These are phyloP conservation scores for Phaeosphaeriaceae sp. DNA, from an alignment of 2,329 filamentous ascomycete genomes.

Conservation along the genomic window DNA sequence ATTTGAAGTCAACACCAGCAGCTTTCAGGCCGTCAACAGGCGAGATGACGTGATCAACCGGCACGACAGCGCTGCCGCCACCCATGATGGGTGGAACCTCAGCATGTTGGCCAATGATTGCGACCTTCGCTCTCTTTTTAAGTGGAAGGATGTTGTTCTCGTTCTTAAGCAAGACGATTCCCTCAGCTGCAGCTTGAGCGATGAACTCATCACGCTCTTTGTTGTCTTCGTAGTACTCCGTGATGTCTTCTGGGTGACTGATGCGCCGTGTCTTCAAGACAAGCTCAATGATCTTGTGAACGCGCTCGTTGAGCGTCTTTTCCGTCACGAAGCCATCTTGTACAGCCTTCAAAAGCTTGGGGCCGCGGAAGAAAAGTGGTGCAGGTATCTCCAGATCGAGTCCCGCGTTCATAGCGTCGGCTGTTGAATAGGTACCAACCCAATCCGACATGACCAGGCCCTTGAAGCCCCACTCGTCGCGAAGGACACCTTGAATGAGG, in stretches of 20 bases:
- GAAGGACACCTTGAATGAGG: constrained; percentile 55
- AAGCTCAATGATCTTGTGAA: not conserved
- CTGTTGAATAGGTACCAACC: constrained; percentile 24
- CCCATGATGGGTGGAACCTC: constrained; percentile 17
- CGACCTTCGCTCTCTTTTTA: not conserved
- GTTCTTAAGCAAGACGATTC: constrained; percentile 19
- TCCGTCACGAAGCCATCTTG: not conserved
- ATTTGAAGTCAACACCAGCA: not conserved
- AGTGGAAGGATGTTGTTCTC: constrained; percentile 8
- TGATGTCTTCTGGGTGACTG: not conserved
- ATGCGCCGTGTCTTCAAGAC: not conserved
- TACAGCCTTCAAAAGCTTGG: not conserved
- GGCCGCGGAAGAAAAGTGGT: constrained; percentile 14
- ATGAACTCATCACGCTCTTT: not conserved
- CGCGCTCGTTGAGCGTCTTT: not conserved
- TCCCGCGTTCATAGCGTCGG: constrained; percentile 25
- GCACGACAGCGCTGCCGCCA: constrained; percentile 59
- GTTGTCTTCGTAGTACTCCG: not conserved
- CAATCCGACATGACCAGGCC: constrained; percentile 48
- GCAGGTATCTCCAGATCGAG: constrained; percentile 41
- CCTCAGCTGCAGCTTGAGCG: constrained; percentile 4
- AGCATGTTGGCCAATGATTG: not conserved
- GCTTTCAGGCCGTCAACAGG: not conserved
- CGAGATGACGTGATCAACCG: constrained; percentile 53
- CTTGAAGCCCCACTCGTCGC: constrained; percentile 54